A percentile compares a stretch with the other conserved stretches of the same genome.
These are phyloP conservation scores for Oryza coarctata DNA, from an alignment of 176 grass and related monocot genomes.

Conservation along the genomic window DNA sequence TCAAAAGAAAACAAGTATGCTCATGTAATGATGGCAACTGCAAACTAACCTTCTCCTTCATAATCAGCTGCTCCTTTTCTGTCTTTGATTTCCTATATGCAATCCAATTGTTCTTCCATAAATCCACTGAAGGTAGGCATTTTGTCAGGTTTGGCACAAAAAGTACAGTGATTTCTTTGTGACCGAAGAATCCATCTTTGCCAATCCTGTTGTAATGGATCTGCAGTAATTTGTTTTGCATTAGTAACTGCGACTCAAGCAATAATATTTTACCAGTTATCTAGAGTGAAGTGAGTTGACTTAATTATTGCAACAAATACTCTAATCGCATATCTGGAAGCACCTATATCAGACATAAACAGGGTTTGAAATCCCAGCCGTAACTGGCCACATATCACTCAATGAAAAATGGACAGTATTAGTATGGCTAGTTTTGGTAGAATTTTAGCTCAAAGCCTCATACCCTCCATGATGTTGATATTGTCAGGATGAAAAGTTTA, in stretches of 20 bases:
- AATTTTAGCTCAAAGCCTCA: background rate
- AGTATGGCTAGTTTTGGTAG: background rate
- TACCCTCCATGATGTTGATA: background rate
- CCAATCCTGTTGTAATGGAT: conserved; percentile 88
- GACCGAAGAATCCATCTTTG: conserved; percentile 73
- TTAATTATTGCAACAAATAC: background rate
- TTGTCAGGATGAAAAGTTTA: background rate
- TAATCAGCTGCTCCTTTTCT: conserved; percentile 58
- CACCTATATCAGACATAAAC: background rate
- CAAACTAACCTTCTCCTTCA: conserved; percentile 76
- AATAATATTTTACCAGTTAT: conserved; percentile 1
- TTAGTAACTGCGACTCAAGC: conserved; percentile 17
- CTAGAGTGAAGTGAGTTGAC: background rate
- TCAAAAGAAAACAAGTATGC: background rate
- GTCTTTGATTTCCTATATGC: conserved; percentile 54
- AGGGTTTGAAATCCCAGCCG: background rate
- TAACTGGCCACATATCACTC: background rate
- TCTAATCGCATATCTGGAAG: background rate
- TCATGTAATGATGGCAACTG: background rate
- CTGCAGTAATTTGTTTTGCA: conserved; percentile 38
- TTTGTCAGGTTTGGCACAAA: conserved; percentile 84
- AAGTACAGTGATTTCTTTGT: conserved; percentile 90
- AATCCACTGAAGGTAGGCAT: conserved; percentile 74
- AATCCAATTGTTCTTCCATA: conserved; percentile 82
- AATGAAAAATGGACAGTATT: background rate